Base-by-base conservation (phyloP, 2,329 filamentous ascomycete species). In the Colletotrichum filicis region DNA sequence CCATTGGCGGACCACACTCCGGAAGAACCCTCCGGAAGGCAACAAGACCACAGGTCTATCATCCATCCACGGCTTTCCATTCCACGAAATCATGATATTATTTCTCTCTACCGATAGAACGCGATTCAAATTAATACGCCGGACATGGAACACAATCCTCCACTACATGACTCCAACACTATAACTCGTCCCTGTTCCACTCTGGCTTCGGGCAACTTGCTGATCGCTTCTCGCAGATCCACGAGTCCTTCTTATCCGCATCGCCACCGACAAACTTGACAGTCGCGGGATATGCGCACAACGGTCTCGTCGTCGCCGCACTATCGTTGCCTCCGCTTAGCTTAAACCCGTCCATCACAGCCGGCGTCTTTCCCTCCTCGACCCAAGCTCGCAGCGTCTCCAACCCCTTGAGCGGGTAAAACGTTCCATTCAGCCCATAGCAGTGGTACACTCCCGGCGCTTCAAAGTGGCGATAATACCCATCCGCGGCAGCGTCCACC, bases 391-490 rank as follows among this genome's bases (percentile, higher is more conserved):
- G 46, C 65, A 74, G 32, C 24, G 70, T 56, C 35, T 74, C 73
- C 9, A 74, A 35, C 14, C 59, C 73, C 26, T 57, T 69, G 12
- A 73, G 61, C 61, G 73, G 73, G 37, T 73, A 74, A 37, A 59
- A 74, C 8, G 56, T 70, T 14, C 73, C 70, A 26, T 68, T 61
- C 12, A 66, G 30, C 37, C 74, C 70, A 42, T 70, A 73, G 69
- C 89, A 90, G 77, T 90, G 88, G 19, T 80, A 81, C 79, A 89
- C 85, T 1, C 87, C 88, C 1, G 87, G 87, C 5, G 89, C 83
- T 8, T 82, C 78, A 76, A 89, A 90, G 75, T 88, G 82, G 2
- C 82, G 77, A 78, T 88, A 90, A 77, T 87, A 87, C 30, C 86
- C 84, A 24, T 26, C n/a, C 5, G 68, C 72, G 4, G 26, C 55